Conservation (phyloP, 2,329 filamentous ascomycete genomes). For the Emmonsia crescens region DNA sequence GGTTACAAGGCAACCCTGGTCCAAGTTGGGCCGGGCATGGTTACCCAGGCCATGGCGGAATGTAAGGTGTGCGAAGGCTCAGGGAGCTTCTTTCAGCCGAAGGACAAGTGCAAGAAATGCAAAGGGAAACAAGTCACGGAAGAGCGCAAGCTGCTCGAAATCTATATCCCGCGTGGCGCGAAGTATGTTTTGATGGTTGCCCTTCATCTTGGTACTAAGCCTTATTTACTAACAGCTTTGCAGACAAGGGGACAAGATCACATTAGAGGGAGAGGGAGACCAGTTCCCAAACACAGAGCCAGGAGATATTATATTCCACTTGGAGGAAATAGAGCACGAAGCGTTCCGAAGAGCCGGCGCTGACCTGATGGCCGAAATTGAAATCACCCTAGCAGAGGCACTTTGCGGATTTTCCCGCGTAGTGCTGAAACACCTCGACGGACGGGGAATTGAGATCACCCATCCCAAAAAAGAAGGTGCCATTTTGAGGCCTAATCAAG, state of each 20-base stretch:
- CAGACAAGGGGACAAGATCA: constrained; percentile 69
- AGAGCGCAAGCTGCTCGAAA: constrained; percentile 87
- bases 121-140: constrained; percentile 81
- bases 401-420: constrained; percentile 82
- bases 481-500: constrained; percentile 69
- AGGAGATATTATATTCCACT: constrained; percentile 83
- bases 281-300: constrained; percentile 81
- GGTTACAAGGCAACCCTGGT: constrained; percentile 65
- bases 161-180: constrained; percentile 86
- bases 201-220: background rate
- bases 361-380: constrained; percentile 72
- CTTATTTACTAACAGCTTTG: background rate
- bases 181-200: constrained; percentile 34
- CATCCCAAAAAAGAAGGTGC: constrained; percentile 68
- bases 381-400: constrained; percentile 72
- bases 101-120: constrained; percentile 98
- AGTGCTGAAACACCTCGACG: constrained; percentile 85
- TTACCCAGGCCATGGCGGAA: constrained; percentile 65
- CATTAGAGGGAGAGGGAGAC: constrained; percentile 86
- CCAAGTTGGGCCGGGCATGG: constrained; percentile 75
- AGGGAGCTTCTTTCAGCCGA: constrained; percentile 84
- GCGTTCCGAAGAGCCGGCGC: constrained; percentile 71
- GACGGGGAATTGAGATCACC: constrained; percentile 72
- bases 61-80: constrained; percentile 77
- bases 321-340: constrained; percentile 72